Conservation (phyloP, 768 basidiomycete species). For the Lactarius trivialis region DNA sequence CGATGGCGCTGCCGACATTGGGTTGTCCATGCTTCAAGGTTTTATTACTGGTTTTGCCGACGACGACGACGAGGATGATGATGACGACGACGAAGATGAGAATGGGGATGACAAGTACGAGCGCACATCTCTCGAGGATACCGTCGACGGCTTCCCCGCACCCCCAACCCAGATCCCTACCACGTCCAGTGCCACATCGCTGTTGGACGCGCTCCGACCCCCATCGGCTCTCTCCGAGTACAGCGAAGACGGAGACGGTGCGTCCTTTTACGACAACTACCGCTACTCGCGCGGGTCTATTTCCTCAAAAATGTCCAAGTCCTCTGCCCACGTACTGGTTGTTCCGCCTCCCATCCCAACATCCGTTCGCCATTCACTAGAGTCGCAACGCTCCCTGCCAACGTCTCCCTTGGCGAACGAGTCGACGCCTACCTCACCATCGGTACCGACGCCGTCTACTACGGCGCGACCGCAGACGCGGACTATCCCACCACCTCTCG, state of each 20-base stretch:
- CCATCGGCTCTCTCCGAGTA: constrained; percentile 19
- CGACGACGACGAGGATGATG: constrained; percentile 24
- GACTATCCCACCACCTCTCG: constrained; percentile 4
- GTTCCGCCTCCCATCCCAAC: constrained; percentile 30
- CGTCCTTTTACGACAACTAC: constrained; percentile 73
- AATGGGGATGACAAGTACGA: constrained; percentile 6
- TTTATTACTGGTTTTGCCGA: constrained; percentile 35
- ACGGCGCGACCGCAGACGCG: neutral
- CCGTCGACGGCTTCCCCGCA: constrained; percentile 20
- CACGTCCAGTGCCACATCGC: constrained; percentile 1
- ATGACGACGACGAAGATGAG: constrained; percentile 21
- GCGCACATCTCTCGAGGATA: constrained; percentile 20
- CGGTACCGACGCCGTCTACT: neutral
- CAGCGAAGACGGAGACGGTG: constrained; percentile 57
- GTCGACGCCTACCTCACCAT: neutral
- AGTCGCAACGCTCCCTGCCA: constrained; percentile 3
- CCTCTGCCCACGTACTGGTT: constrained; percentile 29
- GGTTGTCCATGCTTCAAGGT: constrained; percentile 55
- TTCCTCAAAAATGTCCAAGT: constrained; percentile 37
- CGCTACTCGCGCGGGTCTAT: constrained; percentile 61
- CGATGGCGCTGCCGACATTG: constrained; percentile 63
- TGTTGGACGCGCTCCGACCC: neutral
- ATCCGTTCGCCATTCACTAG: constrained; percentile 12
- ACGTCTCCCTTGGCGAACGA: neutral
- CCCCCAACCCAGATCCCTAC: constrained; percentile 19